Percentiles rank a stretch among this genome's conserved stretches.
phyloP scores from a whole-genome alignment of 1,284 basidiomycete species.

The Rhodotorula sp. region DNA sequence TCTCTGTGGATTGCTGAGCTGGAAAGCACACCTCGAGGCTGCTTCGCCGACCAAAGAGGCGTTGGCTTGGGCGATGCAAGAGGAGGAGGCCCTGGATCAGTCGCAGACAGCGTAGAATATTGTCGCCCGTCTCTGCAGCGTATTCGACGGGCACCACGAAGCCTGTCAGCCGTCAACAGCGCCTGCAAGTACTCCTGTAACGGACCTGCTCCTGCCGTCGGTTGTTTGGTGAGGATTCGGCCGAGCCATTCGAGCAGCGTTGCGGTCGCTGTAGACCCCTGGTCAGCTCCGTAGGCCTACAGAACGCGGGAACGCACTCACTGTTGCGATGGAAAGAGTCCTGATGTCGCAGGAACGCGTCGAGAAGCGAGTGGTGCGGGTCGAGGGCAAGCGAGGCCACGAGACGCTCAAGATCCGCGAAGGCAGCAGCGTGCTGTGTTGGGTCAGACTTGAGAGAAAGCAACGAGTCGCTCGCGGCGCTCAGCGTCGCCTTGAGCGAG shows the following conservation, averaged over 20 bases:
- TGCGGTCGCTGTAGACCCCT: slow-evolving; percentile 15
- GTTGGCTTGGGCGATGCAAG: slow-evolving; percentile 68
- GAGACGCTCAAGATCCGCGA: slow-evolving; percentile 21
- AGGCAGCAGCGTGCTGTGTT: slow-evolving; percentile 13
- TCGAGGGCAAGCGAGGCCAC: slow-evolving; percentile 25
- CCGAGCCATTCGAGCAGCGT: slow-evolving; percentile 36
- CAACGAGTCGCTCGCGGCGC: too few relatives aligned
- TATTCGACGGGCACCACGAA: slow-evolving; percentile 51
- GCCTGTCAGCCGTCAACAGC: slow-evolving; percentile 11
- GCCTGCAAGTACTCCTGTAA: slow-evolving; percentile 59
- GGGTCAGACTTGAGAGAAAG: too few relatives aligned
- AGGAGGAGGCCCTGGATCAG: slow-evolving; percentile 78
- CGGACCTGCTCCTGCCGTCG: slow-evolving; percentile 50
- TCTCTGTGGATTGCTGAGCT: slow-evolving; percentile 13
- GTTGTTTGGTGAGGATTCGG: slow-evolving; percentile 1
- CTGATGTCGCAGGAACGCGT: slow-evolving; percentile 65
- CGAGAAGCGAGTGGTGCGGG: slow-evolving; percentile 45
- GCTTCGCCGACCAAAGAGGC: slow-evolving; percentile 66
- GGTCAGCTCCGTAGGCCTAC: not conserved
- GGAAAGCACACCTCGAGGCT: slow-evolving; percentile 64
- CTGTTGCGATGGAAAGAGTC: slow-evolving; percentile 75
- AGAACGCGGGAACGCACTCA: slow-evolving; percentile 51
- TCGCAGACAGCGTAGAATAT: slow-evolving; percentile 57
- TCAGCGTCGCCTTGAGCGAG: slow-evolving; percentile 1
- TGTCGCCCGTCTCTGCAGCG: slow-evolving; percentile 54